These are phyloP conservation scores for Chytriomyces sp. DNA, from an alignment of 192 early-diverging fungal genomes.

Conservation along the genomic window DNA sequence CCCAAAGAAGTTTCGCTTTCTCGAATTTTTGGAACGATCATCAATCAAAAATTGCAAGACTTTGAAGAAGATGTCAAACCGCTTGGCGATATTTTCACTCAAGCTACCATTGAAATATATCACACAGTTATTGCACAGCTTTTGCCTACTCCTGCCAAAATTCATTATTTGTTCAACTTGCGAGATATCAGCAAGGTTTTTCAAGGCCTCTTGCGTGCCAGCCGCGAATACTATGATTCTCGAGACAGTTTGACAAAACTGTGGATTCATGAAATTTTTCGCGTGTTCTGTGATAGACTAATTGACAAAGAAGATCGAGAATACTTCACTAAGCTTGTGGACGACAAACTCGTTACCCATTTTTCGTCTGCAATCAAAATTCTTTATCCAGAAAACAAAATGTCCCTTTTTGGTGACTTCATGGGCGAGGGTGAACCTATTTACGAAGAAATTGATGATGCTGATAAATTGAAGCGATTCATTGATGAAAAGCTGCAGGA, in stretches of 20 bases:
- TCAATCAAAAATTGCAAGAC: conserved; percentile 60
- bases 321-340: conserved; percentile 56
- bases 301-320: conserved; percentile 55
- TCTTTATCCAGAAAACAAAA: conserved; percentile 50
- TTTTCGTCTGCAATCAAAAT: conserved; percentile 50
- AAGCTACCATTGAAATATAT: conserved; percentile 62
- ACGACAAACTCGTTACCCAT: conserved; percentile 54
- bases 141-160: conserved; percentile 61
- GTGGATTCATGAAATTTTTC: conserved; percentile 56
- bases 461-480: conserved; percentile 50
- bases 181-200: conserved; percentile 65
- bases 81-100: conserved; percentile 56
- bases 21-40: conserved; percentile 56
- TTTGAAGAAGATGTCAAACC: conserved; percentile 59
- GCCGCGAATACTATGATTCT: conserved; percentile 58
- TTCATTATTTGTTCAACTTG: conserved; percentile 65
- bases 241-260: conserved; percentile 54
- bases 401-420: conserved; percentile 60
- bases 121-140: conserved; percentile 53
- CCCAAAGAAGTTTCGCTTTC: conserved; percentile 52
- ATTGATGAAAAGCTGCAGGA: conserved; percentile 59
- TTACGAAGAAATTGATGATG: conserved; percentile 55
- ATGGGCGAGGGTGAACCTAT: conserved; percentile 45
- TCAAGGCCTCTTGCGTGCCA: conserved; percentile 59
- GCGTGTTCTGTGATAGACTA: conserved; percentile 60